Evolutionary conservation across 768 basidiomycete genomes (phyloP).

Genomic region (Agaricus sinodeliciosus): DNA sequence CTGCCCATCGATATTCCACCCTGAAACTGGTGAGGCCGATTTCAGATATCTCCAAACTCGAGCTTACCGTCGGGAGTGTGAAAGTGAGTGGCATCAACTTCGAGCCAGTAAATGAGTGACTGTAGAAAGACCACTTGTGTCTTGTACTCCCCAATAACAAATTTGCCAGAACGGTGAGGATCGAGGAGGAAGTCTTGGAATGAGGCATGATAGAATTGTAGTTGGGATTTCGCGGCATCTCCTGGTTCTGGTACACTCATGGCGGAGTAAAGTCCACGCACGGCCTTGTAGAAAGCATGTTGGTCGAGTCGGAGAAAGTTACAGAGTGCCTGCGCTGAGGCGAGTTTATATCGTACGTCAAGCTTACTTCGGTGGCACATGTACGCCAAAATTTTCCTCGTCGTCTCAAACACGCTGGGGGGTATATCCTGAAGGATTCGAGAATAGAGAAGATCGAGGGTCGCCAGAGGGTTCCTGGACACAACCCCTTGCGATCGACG

Average conservation of each 20-base stretch:
- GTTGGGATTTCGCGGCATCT: neutral
- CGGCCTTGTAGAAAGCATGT: neutral
- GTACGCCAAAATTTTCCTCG: neutral
- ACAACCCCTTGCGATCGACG: neutral
- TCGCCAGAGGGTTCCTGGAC: neutral
- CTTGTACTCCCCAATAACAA: neutral
- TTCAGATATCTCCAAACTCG: too few relatives aligned
- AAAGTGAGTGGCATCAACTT: neutral
- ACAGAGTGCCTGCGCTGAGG: neutral
- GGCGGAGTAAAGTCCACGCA: neutral
- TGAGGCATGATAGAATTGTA: neutral
- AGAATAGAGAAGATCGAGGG: neutral
- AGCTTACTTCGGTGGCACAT: neutral
- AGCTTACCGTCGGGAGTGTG: neutral
- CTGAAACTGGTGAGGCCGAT: neutral
- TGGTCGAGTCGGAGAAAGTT: conserved; percentile 1
- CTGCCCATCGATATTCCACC: neutral
- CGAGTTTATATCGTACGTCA: too few relatives aligned
- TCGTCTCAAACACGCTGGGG: neutral
- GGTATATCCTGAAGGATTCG: neutral
- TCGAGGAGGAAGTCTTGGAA: conserved; percentile 2
- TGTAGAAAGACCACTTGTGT: neutral
- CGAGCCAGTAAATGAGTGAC: neutral
- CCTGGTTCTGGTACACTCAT: neutral
- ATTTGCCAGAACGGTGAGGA: neutral